Conservation (phyloP, 768 basidiomycete genomes). For the Lactarius trivialis region DNA sequence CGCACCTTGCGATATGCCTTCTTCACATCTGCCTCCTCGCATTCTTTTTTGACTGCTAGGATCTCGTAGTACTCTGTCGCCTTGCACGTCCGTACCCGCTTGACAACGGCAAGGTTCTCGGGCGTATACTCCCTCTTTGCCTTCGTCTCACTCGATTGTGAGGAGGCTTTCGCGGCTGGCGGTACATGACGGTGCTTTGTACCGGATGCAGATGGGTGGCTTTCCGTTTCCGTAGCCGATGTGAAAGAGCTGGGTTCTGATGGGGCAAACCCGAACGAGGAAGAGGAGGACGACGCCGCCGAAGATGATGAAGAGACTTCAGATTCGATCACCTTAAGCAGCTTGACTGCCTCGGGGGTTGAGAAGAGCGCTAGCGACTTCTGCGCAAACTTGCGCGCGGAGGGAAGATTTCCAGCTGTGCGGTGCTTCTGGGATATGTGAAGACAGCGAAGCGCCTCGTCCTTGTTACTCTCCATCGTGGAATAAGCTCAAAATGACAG, state of each 20-base stretch:
- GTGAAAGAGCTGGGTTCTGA: conserved; percentile 38
- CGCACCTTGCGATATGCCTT: conserved; percentile 93
- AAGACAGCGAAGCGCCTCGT: conserved; percentile 82
- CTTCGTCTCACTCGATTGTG: conserved; percentile 31
- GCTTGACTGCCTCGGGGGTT: conserved; percentile 63
- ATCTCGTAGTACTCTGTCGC: conserved; percentile 93
- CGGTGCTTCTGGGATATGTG: conserved; percentile 71
- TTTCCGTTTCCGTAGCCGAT: conserved; percentile 57
- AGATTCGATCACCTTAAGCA: conserved; percentile 62
- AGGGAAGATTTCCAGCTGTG: conserved; percentile 60
- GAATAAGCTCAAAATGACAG: background rate
- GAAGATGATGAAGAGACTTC: conserved; percentile 35
- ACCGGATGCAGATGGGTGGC: conserved; percentile 70
- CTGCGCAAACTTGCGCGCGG: conserved; percentile 83
- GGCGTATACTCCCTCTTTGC: conserved; percentile 66
- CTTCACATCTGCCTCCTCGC: conserved; percentile 81
- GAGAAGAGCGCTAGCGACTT: conserved; percentile 81
- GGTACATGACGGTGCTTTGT: conserved; percentile 53
- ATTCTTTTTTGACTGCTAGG: conserved; percentile 66
- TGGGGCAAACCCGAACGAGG: conserved; percentile 30
- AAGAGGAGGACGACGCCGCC: conserved; percentile 33
- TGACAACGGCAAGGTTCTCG: conserved; percentile 78
- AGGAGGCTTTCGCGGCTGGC: conserved; percentile 40
- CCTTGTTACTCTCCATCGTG: conserved; percentile 80
- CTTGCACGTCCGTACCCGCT: conserved; percentile 79